Base-by-base conservation (phyloP, 345 rosid genomes). In the Eucalyptus brandiana region DNA sequence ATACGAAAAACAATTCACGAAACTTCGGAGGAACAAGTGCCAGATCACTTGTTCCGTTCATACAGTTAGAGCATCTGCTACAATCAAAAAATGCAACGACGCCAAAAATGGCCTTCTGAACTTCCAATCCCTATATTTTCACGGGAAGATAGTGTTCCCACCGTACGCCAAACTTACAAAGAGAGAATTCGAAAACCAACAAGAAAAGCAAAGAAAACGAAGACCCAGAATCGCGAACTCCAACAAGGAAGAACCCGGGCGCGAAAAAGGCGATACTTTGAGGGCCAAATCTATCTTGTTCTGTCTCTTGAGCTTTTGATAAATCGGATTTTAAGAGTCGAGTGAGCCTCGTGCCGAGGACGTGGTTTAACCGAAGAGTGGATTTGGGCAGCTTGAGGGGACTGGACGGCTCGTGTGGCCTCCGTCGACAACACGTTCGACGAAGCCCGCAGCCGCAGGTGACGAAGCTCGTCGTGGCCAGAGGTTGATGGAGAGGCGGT, bases 361-460 rank as follows among this genome's bases (percentile, higher is more conserved):
- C 89, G 34, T 87, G 86, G 18, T 87, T 90, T 44, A 93, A 80
- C 80, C 88, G 92, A 76, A 90, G 89, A 48, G 88, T 60, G 69
- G 95, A 93, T 45, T 94, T 94, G 48, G 96, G 94, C 58, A 94
- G 86, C 91, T 94, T 95, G 89, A 95, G 92, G n/a, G 87, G 96
- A 90, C 47, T 91, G 95, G 72, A 95, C 87, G 13, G 92, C 96
- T 89, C 94, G 94, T 30, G 93, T 95, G 86, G 97, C 95, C 91
- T 95, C 95, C 24, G 90, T 90, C 48, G 94, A 93, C 48, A 88
- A 30, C 88, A 94, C 91, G 87, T 94, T 90, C 24, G 95, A 88
- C 97, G 92, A n/a, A 93, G 91, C 62, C 92, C 93, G 58, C n/a
- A n/a, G n/a, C n/a, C n/a, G n/a, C 95, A 91, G 14, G 91, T 91